Evolutionary conservation across 441 rosid genomes (phyloP).

Genomic region (Eruca vesicaria): DNA sequence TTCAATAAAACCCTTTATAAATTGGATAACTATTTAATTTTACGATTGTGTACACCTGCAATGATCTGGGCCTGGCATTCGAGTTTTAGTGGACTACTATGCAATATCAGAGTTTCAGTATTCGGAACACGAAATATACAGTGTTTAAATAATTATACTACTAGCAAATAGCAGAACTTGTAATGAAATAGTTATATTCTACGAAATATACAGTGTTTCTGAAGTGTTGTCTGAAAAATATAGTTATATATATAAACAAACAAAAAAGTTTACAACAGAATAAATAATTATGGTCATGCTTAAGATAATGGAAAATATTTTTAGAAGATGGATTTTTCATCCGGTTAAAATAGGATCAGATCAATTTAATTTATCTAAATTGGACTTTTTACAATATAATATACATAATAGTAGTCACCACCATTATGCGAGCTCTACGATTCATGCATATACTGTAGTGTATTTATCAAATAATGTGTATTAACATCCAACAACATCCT

Average conservation of each 20-base stretch:
- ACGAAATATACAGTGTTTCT: too few relatives aligned
- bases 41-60: neutral
- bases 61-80: neutral
- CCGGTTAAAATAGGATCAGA: neutral
- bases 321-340: neutral
- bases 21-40: too few relatives aligned
- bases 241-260: neutral
- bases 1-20: too few relatives aligned
- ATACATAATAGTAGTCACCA: neutral
- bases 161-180: neutral
- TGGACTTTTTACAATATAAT: neutral
- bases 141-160: neutral
- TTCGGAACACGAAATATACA: neutral
- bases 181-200: too few relatives aligned
- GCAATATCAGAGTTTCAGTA: neutral
- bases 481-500: constrained; percentile 12
- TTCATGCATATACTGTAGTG: neutral
- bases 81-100: neutral
- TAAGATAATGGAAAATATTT: too few relatives aligned
- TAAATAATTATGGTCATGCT: neutral
- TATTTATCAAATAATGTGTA: neutral
- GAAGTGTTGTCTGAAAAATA: neutral
- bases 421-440: neutral
- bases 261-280: neutral
- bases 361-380: neutral